These are phyloP conservation scores for Rhodotorula graminis DNA, from an alignment of 768 basidiomycete species.

Conservation along the genomic window DNA sequence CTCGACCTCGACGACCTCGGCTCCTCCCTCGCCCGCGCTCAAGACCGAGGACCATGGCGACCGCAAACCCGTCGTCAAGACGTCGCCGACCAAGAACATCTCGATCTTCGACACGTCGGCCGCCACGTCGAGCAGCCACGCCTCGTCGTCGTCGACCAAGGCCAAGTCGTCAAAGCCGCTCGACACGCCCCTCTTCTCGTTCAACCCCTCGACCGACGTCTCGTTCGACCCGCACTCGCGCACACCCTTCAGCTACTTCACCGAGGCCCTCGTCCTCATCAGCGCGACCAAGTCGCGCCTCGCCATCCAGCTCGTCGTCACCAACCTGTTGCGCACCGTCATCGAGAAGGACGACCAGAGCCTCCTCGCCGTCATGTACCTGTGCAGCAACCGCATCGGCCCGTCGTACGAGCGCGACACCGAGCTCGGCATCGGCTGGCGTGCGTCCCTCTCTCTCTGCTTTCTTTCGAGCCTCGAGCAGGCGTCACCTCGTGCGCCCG, in stretches of 20 bases:
- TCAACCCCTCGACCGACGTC: slow-evolving; percentile 31
- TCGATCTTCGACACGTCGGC: slow-evolving; percentile 22
- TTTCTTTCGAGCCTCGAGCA: too few relatives aligned
- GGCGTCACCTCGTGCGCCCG: not conserved
- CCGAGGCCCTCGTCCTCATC: slow-evolving; percentile 59
- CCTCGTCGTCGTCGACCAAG: not conserved
- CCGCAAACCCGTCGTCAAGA: slow-evolving; percentile 13
- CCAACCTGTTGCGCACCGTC: slow-evolving; percentile 69
- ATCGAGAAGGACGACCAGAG: slow-evolving; percentile 62
- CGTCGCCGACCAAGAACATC: slow-evolving; percentile 21
- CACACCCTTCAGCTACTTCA: slow-evolving; percentile 65
- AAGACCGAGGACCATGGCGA: not conserved
- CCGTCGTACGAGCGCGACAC: slow-evolving; percentile 44
- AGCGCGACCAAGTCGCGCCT: slow-evolving; percentile 69
- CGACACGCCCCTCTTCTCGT: slow-evolving; percentile 40
- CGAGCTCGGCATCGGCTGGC: slow-evolving; percentile 50
- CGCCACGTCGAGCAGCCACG: slow-evolving; percentile 5
- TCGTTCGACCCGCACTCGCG: slow-evolving; percentile 1
- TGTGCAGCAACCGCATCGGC: slow-evolving; percentile 33
- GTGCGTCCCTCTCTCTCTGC: not conserved
- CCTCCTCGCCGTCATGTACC: slow-evolving; percentile 53
- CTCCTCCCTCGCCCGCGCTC: not conserved
- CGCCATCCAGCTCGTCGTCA: slow-evolving; percentile 62
- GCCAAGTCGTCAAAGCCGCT: slow-evolving; percentile 13
- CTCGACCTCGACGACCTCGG: not conserved